phyloP scores from a whole-genome alignment of 2,329 filamentous ascomycete genomes.

The Colletotrichum destructivum region DNA sequence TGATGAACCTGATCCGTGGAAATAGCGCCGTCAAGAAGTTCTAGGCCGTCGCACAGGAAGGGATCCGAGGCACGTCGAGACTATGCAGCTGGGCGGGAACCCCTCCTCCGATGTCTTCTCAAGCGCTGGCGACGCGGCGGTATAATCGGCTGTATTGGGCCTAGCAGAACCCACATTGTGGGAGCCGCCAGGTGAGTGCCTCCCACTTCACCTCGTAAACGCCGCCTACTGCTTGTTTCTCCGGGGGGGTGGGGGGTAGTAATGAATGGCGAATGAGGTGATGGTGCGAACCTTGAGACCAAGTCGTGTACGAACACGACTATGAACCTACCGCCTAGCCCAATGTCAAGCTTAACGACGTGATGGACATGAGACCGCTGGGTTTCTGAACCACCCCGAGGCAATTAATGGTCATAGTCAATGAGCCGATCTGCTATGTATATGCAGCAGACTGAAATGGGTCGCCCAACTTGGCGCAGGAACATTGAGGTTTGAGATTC shows the following conservation, averaged over 20 bases:
- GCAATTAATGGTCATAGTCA: constrained; percentile 57
- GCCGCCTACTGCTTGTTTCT: not conserved
- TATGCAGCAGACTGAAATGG: constrained; percentile 46
- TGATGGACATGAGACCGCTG: constrained; percentile 51
- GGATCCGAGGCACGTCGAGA: constrained; percentile 47
- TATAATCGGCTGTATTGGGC: constrained; percentile 63
- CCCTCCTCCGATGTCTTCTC: constrained; percentile 61
- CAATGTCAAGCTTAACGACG: constrained; percentile 58
- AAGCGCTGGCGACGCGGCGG: constrained; percentile 61
- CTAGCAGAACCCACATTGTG: constrained; percentile 62
- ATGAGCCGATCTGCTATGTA: constrained; percentile 61
- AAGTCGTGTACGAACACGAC: constrained; percentile 59
- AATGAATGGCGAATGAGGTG: not conserved
- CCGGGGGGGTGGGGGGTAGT: too few species aligned
- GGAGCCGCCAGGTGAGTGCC: constrained; percentile 49
- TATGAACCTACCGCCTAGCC: constrained; percentile 56
- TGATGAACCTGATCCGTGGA: constrained; percentile 51
- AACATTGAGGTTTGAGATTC: not conserved
- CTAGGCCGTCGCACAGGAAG: constrained; percentile 56
- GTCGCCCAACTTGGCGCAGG: not conserved
- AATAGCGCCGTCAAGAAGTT: constrained; percentile 46
- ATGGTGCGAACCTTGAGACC: constrained; percentile 16
- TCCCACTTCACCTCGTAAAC: too few species aligned
- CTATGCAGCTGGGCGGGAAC: constrained; percentile 57
- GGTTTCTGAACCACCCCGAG: constrained; percentile 52